Conservation (phyloP, 768 basidiomycete genomes). For the Lyophyllum decastes region DNA sequence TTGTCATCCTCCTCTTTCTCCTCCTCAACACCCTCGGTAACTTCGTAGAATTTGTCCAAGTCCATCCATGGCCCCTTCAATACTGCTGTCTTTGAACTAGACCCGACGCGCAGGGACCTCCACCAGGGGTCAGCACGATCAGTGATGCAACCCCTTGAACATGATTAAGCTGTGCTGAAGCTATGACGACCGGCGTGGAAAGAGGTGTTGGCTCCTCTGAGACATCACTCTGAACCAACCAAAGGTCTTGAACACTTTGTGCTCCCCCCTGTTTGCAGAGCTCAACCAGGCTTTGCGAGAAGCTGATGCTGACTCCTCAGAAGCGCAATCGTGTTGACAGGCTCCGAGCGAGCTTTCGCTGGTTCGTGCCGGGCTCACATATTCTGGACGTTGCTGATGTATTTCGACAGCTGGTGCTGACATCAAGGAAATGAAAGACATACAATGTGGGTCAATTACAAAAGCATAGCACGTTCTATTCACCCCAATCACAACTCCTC, state of each 20-base stretch:
- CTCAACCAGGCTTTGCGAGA: conserved; percentile 76
- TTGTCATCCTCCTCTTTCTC: conserved; percentile 27
- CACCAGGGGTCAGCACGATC: conserved; percentile 58
- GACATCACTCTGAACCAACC: conserved; percentile 88
- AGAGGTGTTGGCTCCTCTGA: conserved; percentile 52
- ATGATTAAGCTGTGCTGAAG: conserved; percentile 30
- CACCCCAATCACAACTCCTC: neutral
- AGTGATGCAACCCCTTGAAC: conserved; percentile 36
- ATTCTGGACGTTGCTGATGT: neutral
- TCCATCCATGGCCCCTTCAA: conserved; percentile 54
- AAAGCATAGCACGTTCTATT: neutral
- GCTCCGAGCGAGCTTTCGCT: conserved; percentile 91
- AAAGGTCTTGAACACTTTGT: conserved; percentile 88
- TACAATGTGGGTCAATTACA: conserved; percentile 61
- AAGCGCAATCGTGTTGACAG: conserved; percentile 89
- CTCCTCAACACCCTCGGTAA: conserved; percentile 31
- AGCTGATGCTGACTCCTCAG: conserved; percentile 66
- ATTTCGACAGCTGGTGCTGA: conserved; percentile 80
- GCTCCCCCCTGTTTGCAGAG: conserved; percentile 75
- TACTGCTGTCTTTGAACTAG: conserved; percentile 30
- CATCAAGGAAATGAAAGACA: conserved; percentile 99
- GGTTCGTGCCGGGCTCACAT: conserved; percentile 50
- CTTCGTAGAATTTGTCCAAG: conserved; percentile 78
- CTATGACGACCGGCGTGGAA: conserved; percentile 39
- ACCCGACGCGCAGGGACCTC: conserved; percentile 43